phyloP scores from a whole-genome alignment of 2,329 filamentous ascomycete genomes.

The Seiridium cupressi region DNA sequence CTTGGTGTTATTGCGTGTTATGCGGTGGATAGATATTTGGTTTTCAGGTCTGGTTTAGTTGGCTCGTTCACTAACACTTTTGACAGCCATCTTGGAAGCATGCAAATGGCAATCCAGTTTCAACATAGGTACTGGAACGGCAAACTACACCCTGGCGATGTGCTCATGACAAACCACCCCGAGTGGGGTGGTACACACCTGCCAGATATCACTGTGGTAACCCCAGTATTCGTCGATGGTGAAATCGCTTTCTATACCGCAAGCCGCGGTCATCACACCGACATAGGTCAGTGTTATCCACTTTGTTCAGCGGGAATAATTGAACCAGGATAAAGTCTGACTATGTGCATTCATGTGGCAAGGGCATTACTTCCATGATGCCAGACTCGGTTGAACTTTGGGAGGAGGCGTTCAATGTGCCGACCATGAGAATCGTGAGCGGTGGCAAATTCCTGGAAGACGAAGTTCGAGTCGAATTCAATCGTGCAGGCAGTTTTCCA shows the following conservation, averaged over 20 bases:
- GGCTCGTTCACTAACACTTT: too few relatives aligned
- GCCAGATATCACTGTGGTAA: slow-evolving; percentile 17
- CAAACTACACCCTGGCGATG: slow-evolving; percentile 70
- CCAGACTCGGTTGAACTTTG: slow-evolving; percentile 37
- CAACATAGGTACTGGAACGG: slow-evolving; percentile 68
- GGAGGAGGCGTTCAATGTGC: slow-evolving; percentile 40
- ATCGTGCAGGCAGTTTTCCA: slow-evolving; percentile 28
- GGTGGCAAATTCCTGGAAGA: slow-evolving; percentile 31
- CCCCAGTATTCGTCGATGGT: slow-evolving; percentile 15
- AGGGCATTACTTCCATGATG: slow-evolving; percentile 38
- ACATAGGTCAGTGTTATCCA: slow-evolving; percentile 10
- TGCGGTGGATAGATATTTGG: too few relatives aligned
- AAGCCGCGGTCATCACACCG: slow-evolving; percentile 14
- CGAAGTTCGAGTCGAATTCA: slow-evolving; percentile 26
- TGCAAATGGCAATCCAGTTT: slow-evolving; percentile 71
- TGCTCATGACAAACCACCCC: slow-evolving; percentile 66
- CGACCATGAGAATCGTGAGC: slow-evolving; percentile 33
- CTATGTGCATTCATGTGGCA: slow-evolving; percentile 38
- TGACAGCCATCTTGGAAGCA: slow-evolving; percentile 62
- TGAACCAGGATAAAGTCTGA: too few relatives aligned
- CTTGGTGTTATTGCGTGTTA: too few relatives aligned
- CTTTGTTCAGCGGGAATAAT: too few relatives aligned
- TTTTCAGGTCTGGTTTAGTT: too few relatives aligned
- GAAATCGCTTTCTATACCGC: slow-evolving; percentile 16
- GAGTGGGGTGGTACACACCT: slow-evolving; percentile 18